These are phyloP conservation scores for Hemileccinum impolitum DNA, from an alignment of 768 basidiomycete genomes.

Conservation along the genomic window DNA sequence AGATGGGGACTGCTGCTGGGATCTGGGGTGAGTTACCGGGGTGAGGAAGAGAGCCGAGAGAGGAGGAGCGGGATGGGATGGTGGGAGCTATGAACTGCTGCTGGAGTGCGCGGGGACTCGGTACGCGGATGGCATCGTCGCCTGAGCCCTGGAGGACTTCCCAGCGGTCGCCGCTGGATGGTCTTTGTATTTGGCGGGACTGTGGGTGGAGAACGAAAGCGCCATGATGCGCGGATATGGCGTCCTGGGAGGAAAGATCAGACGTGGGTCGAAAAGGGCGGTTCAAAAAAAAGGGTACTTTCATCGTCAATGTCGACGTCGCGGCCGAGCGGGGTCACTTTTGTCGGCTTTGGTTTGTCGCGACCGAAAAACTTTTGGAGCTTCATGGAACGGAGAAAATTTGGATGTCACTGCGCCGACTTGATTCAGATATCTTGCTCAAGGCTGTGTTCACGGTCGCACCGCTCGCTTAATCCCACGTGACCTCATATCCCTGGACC, in stretches of 20 bases:
- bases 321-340: conserved; percentile 22
- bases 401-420: too few relatives aligned
- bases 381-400: conserved; percentile 41
- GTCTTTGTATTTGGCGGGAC: conserved; percentile 7
- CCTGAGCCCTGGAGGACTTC: conserved; percentile 36
- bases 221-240: conserved; percentile 24
- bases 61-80: conserved; percentile 49
- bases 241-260: conserved; percentile 15
- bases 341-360: conserved; percentile 43
- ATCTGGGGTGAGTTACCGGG: conserved; percentile 38
- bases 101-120: conserved; percentile 23
- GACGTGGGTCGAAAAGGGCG: not conserved
- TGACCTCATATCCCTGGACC: conserved; percentile 23
- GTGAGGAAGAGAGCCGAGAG: conserved; percentile 46
- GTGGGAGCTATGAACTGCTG: conserved; percentile 27
- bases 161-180: conserved; percentile 44
- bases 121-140: conserved; percentile 21
- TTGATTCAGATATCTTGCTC: conserved; percentile 13
- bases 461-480: conserved; percentile 16
- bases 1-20: conserved; percentile 18
- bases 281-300: conserved; percentile 7
- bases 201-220: conserved; percentile 6
- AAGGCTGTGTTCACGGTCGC: conserved; percentile 18
- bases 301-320: conserved; percentile 29
- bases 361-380: conserved; percentile 50